Evolutionary conservation across 2,329 filamentous ascomycete species (phyloP), one percentile per base, ranked within the genome.

Genomic region (Microthyrium microscopicum): DNA sequence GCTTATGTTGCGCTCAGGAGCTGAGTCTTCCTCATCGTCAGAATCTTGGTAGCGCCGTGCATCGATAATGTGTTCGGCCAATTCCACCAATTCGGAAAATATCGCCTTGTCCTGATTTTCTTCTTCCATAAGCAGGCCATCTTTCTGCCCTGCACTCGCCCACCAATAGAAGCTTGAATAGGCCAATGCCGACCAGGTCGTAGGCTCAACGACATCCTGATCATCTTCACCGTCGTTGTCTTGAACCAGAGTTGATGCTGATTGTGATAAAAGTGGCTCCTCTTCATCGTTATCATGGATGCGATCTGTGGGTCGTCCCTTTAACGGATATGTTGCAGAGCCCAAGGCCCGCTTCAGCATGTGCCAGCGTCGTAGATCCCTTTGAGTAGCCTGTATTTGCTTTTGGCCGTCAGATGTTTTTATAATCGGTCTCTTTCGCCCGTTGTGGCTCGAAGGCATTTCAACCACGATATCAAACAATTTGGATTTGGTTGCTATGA

Each of bases 381-480:
- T 75, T 50, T 94, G 87, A 0, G 84, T 93, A 2, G 89, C 87
- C 55, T 77, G 84, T 35, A 95, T 57, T 11, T 69, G 62, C 24
- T 65, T 61, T 4, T 75, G 73, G 11, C 20, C 33, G 33, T 70
- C 64, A 29, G 61, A 57, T 11, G 61, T 68, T 46, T 82, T 74
- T 16, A 94, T 69, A 3, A 68, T 72, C 21, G 27, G 18, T 20
- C 13, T 3, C 31, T 12, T 33, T 29, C 26, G 25, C 7, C 25
- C 20, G 5, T 26, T 26, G n/a, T 31, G 34, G n/a, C n/a, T n/a
- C 1, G 73, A 66, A 1, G 84, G 82, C 48, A 95, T 68, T 34
- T 81, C 82, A 39, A 95, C 76, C 25, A 94, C 68, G 45, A 94
- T 66, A 50, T 98, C 89, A 64, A 84, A 95, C 3, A 98, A 68